Evolutionary conservation across 2,329 filamentous ascomycete genomes (phyloP).

Genomic region (Ophiostoma australiae): DNA sequence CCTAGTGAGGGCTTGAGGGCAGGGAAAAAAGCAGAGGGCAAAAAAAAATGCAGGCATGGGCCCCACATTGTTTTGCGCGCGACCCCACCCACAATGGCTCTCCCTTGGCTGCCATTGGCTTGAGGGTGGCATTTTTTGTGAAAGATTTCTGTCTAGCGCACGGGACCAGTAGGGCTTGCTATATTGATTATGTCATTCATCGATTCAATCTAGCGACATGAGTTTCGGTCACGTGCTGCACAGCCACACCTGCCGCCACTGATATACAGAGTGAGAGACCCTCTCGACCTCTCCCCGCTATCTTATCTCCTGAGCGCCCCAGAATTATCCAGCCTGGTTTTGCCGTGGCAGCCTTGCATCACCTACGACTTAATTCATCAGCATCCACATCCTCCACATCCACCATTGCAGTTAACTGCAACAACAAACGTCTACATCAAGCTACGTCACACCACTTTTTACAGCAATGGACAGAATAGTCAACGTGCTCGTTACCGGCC

Average conservation of each 20-base stretch:
- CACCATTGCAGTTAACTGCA: not conserved
- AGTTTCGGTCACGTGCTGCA: not conserved
- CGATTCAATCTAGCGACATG: not conserved
- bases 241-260: not conserved
- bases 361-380: not conserved
- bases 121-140: conserved; percentile 22
- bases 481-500: conserved; percentile 80
- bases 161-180: conserved; percentile 28
- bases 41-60: conserved; percentile 22
- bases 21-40: conserved; percentile 17
- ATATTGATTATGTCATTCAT: conserved; percentile 9
- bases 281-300: not conserved
- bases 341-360: conserved; percentile 8
- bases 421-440: not conserved
- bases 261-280: not conserved
- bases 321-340: not conserved
- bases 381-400: conserved; percentile 4
- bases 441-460: not conserved
- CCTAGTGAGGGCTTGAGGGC: conserved; percentile 14
- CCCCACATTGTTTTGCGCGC: conserved; percentile 3
- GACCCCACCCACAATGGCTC: conserved; percentile 5
- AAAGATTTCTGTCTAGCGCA: conserved; percentile 24
- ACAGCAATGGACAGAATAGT: conserved; percentile 36
- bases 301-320: conserved; percentile 2
- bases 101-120: not conserved